Percentiles rank a stretch among this genome's conserved stretches.
Conservation (phyloP, 495 filamentous ascomycete species). For the Rhypophila decipiens region DNA sequence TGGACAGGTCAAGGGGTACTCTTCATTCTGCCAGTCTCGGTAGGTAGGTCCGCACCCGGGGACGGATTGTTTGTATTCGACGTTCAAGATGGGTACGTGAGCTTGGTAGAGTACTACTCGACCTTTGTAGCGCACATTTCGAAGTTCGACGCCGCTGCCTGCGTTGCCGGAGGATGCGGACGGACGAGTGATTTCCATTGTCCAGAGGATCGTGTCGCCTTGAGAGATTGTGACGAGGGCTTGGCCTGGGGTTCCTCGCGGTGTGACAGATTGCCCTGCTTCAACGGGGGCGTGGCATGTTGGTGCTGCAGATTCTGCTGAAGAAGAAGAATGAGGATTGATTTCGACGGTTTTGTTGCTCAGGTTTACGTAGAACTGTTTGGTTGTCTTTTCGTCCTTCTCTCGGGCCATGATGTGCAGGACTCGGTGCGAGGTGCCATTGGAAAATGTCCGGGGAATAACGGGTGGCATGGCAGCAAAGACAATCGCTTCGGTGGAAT, state of each 20-base stretch:
- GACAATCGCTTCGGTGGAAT: neutral
- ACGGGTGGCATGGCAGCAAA: neutral
- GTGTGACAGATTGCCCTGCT: neutral
- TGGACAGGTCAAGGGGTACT: neutral
- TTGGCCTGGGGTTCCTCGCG: neutral
- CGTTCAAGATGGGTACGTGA: slow-evolving; percentile 1
- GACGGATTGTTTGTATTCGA: neutral
- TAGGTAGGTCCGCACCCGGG: slow-evolving; percentile 1
- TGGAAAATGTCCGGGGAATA: neutral
- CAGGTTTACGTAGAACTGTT: neutral
- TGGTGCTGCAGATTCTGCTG: no score
- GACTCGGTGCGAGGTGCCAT: neutral
- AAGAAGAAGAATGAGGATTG: no score
- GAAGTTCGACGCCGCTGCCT: neutral
- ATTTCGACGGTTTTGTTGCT: neutral
- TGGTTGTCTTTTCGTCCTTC: neutral
- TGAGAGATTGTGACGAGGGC: neutral
- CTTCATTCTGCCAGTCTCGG: slow-evolving; percentile 4
- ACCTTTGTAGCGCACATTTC: neutral
- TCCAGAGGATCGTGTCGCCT: neutral
- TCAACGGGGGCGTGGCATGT: neutral
- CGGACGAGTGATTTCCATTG: neutral
- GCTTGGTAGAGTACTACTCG: neutral
- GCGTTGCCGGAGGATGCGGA: neutral
- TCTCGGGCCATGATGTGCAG: slow-evolving; percentile 1